phyloP scores from a whole-genome alignment of 148 eudicot genomes.

The Pouteria glomerata region DNA sequence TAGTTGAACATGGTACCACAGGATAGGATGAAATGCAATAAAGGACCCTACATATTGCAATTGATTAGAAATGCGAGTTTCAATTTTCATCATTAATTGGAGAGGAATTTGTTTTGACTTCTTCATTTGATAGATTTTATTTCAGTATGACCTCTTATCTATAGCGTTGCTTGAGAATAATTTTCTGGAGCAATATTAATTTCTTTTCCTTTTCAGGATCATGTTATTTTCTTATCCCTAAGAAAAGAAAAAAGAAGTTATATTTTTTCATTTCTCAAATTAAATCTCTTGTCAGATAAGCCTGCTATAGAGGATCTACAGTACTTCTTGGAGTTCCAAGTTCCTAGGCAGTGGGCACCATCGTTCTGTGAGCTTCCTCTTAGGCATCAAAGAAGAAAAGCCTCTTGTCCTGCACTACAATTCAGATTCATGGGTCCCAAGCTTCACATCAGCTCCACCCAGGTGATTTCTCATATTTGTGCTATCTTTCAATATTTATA shows the following conservation, averaged over 20 bases:
- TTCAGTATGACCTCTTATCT: not conserved
- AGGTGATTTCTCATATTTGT: constrained; percentile 42
- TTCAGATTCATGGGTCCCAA: constrained; percentile 77
- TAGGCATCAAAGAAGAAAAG: constrained; percentile 66
- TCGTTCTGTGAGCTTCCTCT: constrained; percentile 90
- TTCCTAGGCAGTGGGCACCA: constrained; percentile 97
- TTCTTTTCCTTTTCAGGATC: not conserved
- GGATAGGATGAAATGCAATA: not conserved
- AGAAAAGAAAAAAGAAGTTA: not conserved
- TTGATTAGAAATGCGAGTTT: constrained; percentile 5
- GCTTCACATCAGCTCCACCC: constrained; percentile 63
- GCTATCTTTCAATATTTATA: not conserved
- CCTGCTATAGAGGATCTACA: constrained; percentile 77
- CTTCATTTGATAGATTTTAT: not conserved
- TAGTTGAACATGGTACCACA: not conserved
- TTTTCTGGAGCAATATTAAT: not conserved
- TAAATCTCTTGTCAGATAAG: constrained; percentile 49
- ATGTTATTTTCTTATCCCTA: not conserved
- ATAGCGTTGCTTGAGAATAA: not conserved
- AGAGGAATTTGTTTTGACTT: not conserved
- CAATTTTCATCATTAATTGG: not conserved
- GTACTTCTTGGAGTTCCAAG: constrained; percentile 92
- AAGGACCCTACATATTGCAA: not conserved
- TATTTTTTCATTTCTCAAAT: not conserved
- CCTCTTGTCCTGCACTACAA: constrained; percentile 58